Conservation (phyloP, 2,329 filamentous ascomycete species). For the Neobulgaria alba region DNA sequence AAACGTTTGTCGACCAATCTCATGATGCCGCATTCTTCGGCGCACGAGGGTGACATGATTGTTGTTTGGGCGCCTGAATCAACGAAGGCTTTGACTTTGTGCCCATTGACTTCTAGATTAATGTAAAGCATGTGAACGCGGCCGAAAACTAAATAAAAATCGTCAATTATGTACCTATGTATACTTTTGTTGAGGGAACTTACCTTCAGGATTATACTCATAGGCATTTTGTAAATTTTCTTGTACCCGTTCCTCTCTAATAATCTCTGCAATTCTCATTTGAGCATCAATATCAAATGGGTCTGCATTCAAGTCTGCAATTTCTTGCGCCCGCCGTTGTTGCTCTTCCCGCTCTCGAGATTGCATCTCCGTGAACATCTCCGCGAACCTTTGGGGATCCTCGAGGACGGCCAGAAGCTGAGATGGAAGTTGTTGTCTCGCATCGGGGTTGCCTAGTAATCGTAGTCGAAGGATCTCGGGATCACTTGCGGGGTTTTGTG, state of each 20-base stretch:
- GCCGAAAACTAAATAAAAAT: slow-evolving; percentile 64
- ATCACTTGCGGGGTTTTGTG: slow-evolving; percentile 43
- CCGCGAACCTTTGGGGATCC: slow-evolving; percentile 66
- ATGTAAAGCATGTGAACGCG: slow-evolving; percentile 95
- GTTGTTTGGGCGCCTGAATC: slow-evolving; percentile 97
- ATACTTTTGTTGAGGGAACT: slow-evolving; percentile 28
- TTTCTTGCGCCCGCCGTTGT: slow-evolving; percentile 70
- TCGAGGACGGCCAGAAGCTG: slow-evolving; percentile 69
- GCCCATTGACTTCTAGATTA: slow-evolving; percentile 86
- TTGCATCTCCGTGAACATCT: slow-evolving; percentile 59
- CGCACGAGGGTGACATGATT: slow-evolving; percentile 94
- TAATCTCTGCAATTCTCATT: slow-evolving; percentile 90
- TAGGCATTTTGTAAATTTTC: slow-evolving; percentile 95
- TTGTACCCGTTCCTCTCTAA: slow-evolving; percentile 86
- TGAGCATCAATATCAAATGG: slow-evolving; percentile 92
- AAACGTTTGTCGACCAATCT: slow-evolving; percentile 88
- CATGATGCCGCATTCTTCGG: slow-evolving; percentile 91
- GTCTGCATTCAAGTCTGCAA: slow-evolving; percentile 81
- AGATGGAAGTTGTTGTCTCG: slow-evolving; percentile 61
- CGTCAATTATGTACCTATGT: too few species aligned
- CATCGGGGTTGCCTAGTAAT: slow-evolving; percentile 67
- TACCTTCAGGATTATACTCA: slow-evolving; percentile 95
- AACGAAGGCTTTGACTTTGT: slow-evolving; percentile 89
- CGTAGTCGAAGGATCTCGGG: slow-evolving; percentile 76
- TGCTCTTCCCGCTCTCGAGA: slow-evolving; percentile 65